Base-by-base conservation (phyloP, 345 rosid genomes). In the Acer saccharum region DNA sequence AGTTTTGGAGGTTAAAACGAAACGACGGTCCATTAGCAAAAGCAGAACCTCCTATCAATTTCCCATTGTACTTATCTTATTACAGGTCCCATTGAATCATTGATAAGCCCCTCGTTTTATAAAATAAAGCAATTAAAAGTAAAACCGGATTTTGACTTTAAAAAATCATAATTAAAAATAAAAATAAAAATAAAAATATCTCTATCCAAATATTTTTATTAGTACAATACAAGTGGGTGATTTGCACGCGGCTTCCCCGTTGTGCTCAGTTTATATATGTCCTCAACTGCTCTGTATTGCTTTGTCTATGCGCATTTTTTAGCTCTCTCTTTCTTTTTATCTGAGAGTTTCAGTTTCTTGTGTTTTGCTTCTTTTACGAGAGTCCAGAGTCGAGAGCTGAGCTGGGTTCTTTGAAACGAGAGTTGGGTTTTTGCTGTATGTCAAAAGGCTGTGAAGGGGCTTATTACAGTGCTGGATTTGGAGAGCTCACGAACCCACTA, bases 401-500 rank as follows among this genome's bases (percentile, higher is more conserved):
- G 55, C 16, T 50, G 55, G 55, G 46, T 43, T 43, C 46, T 43
- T 43, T 43, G 46, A 43, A 9, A 50, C 5, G 16, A 14, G 55
- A 13, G 55, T 50, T 50, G 17, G 55, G 14, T 57, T 7, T 57
- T 57, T 35, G 96, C 95, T 95, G 99, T 92, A 93, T 95, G 98
- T 93, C 96, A 91, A 87, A 86, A 78, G 93, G 90, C 77, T 95
- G 94, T 81, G 74, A 75, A 52, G 94, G 79, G 88, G 81, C 86
- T 81, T 81, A 44, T 9, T 25, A 82, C 81, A 81, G 83, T 82
- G 88, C 92, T 86, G 98, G 93, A 90, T 88, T 92, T 85, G 94
- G 97, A 60, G 92, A 84, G 84, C 92, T 90, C 63, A 88, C 86
- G 50, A 95, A 95, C 82, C 98, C 98, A 58, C 78, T 91, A 69